phyloP scores from a whole-genome alignment of 2,329 filamentous ascomycete genomes.

The Scedosporium dehoogii region DNA sequence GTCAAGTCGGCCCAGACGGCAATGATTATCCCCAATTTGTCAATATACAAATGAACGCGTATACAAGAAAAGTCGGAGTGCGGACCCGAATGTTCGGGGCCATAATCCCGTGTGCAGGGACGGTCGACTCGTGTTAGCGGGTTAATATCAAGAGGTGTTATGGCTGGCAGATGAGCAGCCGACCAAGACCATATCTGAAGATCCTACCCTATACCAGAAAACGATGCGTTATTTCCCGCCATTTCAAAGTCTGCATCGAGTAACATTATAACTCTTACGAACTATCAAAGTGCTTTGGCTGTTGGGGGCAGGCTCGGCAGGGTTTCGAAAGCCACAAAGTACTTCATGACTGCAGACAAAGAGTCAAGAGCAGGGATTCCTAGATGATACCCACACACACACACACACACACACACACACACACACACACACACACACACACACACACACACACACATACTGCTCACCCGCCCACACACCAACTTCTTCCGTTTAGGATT shows the following conservation, averaged over 20 bases:
- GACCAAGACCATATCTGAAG: not conserved
- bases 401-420: not conserved
- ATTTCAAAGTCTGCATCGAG: not conserved
- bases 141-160: not conserved
- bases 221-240: not conserved
- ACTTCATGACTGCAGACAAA: not conserved
- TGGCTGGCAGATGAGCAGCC: not conserved
- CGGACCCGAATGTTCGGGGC: not conserved
- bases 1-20: not conserved
- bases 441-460: no score
- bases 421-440: not conserved
- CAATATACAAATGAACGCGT: not conserved
- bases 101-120: not conserved
- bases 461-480: not conserved
- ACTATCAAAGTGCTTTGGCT: not conserved
- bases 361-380: not conserved
- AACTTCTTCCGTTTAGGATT: not conserved
- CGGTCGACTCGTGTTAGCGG: not conserved
- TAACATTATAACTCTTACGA: no score
- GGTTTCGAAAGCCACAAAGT: not conserved
- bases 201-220: not conserved
- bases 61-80: not conserved
- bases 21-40: not conserved
- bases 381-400: not conserved
- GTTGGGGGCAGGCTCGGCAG: not conserved